phyloP scores from a whole-genome alignment of 148 eudicot species.

The Euryodendron excelsum region DNA sequence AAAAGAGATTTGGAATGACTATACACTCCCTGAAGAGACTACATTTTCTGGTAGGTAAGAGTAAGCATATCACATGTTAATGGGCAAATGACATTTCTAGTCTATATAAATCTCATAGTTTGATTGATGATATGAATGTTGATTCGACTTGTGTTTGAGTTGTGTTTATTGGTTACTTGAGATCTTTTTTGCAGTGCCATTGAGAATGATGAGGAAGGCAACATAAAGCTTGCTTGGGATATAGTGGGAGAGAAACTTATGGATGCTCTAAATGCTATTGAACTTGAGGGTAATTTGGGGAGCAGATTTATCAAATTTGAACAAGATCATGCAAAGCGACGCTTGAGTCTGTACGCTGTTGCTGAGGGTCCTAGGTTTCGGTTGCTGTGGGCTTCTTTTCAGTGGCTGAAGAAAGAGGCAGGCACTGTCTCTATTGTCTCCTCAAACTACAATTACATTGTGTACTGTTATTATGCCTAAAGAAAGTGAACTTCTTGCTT shows the following conservation, averaged over 20 bases:
- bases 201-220: slow-evolving; percentile 35
- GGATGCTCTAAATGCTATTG: slow-evolving; percentile 56
- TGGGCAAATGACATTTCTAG: slow-evolving; percentile 4
- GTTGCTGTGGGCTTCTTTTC: slow-evolving; percentile 66
- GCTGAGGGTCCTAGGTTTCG: slow-evolving; percentile 74
- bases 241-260: slow-evolving; percentile 60
- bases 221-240: slow-evolving; percentile 58
- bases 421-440: slow-evolving; percentile 22
- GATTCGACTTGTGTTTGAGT: neutral
- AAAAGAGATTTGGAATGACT: slow-evolving; percentile 33
- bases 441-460: neutral
- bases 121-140: neutral
- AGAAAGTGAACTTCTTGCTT: neutral
- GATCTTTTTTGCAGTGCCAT: slow-evolving; percentile 37
- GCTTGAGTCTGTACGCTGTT: slow-evolving; percentile 75
- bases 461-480: neutral
- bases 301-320: slow-evolving; percentile 28
- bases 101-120: slow-evolving; percentile 6
- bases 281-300: slow-evolving; percentile 38
- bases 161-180: neutral
- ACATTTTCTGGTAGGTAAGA: slow-evolving; percentile 79
- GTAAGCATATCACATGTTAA: slow-evolving; percentile 32
- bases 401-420: slow-evolving; percentile 92
- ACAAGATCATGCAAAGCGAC: slow-evolving; percentile 37
- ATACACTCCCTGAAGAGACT: slow-evolving; percentile 41